These are phyloP conservation scores for Apiotrichum sp. DNA, from an alignment of 1,284 basidiomycete species.

Conservation along the genomic window DNA sequence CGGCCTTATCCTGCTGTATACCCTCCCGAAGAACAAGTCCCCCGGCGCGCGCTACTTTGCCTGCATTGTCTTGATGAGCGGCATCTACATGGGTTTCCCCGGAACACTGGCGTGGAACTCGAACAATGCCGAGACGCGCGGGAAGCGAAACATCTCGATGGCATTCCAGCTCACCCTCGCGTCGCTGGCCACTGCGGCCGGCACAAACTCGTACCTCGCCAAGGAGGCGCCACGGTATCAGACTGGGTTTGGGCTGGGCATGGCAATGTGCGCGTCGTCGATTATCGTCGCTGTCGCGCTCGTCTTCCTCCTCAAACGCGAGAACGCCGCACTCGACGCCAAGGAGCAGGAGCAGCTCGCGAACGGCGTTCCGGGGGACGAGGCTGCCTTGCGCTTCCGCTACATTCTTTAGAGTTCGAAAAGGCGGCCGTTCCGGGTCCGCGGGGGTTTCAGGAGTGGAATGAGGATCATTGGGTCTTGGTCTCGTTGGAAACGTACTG, in stretches of 20 bases:
- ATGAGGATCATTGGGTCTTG: too few relatives aligned
- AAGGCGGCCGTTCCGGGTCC: too few relatives aligned
- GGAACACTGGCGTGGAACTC: slow-evolving; percentile 15
- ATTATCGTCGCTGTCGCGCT: slow-evolving; percentile 6
- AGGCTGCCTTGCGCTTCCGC: slow-evolving; percentile 1
- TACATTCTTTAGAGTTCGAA: neutral
- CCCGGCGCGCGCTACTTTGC: slow-evolving; percentile 20
- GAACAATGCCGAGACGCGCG: slow-evolving; percentile 18
- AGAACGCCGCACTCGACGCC: slow-evolving; percentile 6
- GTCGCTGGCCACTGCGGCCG: slow-evolving; percentile 12
- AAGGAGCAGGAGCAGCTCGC: neutral
- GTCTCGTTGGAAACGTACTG: too few relatives aligned
- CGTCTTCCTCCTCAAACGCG: slow-evolving; percentile 4
- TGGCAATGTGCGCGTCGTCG: slow-evolving; percentile 14
- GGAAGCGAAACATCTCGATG: slow-evolving; percentile 21
- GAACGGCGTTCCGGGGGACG: neutral
- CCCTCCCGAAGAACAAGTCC: slow-evolving; percentile 17
- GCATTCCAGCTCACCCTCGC: slow-evolving; percentile 19
- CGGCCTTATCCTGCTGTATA: slow-evolving; percentile 21
- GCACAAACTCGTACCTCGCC: slow-evolving; percentile 21
- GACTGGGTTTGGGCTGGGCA: slow-evolving; percentile 14
- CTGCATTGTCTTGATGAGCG: slow-evolving; percentile 14
- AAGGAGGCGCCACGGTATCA: slow-evolving; percentile 11
- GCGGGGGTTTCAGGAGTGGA: too few relatives aligned
- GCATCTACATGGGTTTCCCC: slow-evolving; percentile 12